Evolutionary conservation across 2,329 filamentous ascomycete genomes (phyloP).

Genomic region (Venturia pyrina): DNA sequence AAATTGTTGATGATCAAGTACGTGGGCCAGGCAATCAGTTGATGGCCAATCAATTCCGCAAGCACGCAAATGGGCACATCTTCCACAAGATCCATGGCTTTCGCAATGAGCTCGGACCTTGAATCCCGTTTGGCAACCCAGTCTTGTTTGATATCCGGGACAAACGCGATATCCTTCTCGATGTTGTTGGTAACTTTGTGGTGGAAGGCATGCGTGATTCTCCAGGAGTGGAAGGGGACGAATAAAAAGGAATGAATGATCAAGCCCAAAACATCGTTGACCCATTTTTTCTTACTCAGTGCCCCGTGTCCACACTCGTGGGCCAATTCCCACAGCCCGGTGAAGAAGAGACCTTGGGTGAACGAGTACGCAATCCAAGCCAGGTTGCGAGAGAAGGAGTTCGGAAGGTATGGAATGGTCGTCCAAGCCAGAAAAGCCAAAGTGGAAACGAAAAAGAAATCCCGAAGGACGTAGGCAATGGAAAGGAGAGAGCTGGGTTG

Average conservation of each 20-base stretch:
- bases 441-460: constrained; percentile 42
- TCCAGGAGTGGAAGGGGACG: constrained; percentile 65
- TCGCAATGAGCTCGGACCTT: constrained; percentile 12
- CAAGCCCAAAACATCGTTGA: constrained; percentile 57
- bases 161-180: constrained; percentile 47
- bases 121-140: neutral
- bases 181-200: constrained; percentile 60
- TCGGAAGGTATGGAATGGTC: constrained; percentile 37
- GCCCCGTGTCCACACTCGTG: constrained; percentile 64
- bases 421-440: constrained; percentile 42
- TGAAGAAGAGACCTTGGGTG: constrained; percentile 55
- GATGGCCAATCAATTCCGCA: constrained; percentile 47
- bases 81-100: constrained; percentile 35
- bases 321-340: constrained; percentile 60
- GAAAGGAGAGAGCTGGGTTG: constrained; percentile 36
- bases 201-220: constrained; percentile 59
- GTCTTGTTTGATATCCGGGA: constrained; percentile 19
- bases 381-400: constrained; percentile 23
- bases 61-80: constrained; percentile 51
- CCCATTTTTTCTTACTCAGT: constrained; percentile 45
- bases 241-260: constrained; percentile 54
- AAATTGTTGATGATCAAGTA: constrained; percentile 50
- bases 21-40: constrained; percentile 54
- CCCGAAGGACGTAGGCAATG: constrained; percentile 43
- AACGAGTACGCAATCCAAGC: constrained; percentile 51